Conservation (phyloP, 352 stramenopile genomes). For the Halophytophthora batemanensis region DNA sequence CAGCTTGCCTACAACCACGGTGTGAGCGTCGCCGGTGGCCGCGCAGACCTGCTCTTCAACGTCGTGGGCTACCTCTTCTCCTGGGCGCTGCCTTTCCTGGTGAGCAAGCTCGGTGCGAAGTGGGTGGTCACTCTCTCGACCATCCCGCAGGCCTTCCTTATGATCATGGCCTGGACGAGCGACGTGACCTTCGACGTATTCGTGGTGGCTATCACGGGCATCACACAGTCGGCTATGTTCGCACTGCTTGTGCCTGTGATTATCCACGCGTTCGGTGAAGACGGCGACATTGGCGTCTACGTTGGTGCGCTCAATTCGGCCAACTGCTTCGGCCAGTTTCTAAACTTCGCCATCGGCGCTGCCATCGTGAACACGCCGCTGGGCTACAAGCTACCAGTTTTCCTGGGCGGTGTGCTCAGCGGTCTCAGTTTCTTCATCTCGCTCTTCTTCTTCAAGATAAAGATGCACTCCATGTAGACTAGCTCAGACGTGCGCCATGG, state of each 20-base stretch:
- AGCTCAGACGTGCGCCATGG: background rate
- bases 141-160: slow-evolving; percentile 50
- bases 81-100: slow-evolving; percentile 40
- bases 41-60: slow-evolving; percentile 43
- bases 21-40: slow-evolving; percentile 38
- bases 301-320: slow-evolving; percentile 70
- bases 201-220: slow-evolving; percentile 39
- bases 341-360: slow-evolving; percentile 59
- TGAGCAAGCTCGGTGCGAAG: slow-evolving; percentile 43
- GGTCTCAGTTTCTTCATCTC: slow-evolving; percentile 45
- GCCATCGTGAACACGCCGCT: slow-evolving; percentile 52
- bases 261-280: slow-evolving; percentile 50
- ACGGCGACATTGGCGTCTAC: slow-evolving; percentile 52
- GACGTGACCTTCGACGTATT: slow-evolving; percentile 35
- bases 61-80: slow-evolving; percentile 43
- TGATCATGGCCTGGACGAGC: slow-evolving; percentile 44
- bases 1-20: slow-evolving; percentile 47
- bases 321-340: slow-evolving; percentile 57
- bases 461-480: slow-evolving; percentile 36
- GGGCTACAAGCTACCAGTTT: slow-evolving; percentile 57
- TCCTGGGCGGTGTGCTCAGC: slow-evolving; percentile 61
- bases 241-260: slow-evolving; percentile 56
- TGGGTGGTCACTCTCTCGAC: slow-evolving; percentile 33
- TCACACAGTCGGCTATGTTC: slow-evolving; percentile 48
- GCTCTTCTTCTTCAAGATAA: slow-evolving; percentile 38